A percentile compares a stretch with the other conserved stretches of the same genome.
Evolutionary conservation across 768 basidiomycete genomes (phyloP).

Genomic region (Lanmaoa pseudosensibilis): DNA sequence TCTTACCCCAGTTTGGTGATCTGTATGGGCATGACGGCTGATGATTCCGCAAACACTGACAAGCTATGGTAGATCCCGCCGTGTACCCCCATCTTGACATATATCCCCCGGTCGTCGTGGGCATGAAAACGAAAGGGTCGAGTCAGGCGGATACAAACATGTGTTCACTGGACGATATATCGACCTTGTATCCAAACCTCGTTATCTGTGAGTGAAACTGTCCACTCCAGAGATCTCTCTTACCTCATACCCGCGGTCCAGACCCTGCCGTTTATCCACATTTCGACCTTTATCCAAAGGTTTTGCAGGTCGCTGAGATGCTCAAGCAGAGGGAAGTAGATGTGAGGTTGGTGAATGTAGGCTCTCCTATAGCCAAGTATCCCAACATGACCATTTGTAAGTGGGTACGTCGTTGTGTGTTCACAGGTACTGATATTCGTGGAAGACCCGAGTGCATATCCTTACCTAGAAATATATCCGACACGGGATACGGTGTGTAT

Average conservation of each 20-base stretch:
- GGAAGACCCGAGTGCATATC: slow-evolving; percentile 42
- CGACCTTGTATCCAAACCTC: slow-evolving; percentile 13
- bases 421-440: slow-evolving; percentile 19
- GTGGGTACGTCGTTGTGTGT: background rate
- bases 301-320: slow-evolving; percentile 39
- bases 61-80: slow-evolving; percentile 32
- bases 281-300: slow-evolving; percentile 41
- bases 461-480: slow-evolving; percentile 44
- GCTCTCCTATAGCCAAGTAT: slow-evolving; percentile 18
- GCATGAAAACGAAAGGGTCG: background rate
- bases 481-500: slow-evolving; percentile 8
- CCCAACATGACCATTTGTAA: slow-evolving; percentile 32
- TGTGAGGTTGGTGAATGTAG: slow-evolving; percentile 4
- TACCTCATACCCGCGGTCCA: slow-evolving; percentile 12
- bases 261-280: slow-evolving; percentile 44
- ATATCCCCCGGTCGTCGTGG: slow-evolving; percentile 31
- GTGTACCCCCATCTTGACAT: slow-evolving; percentile 44
- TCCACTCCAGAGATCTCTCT: background rate
- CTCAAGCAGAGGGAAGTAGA: slow-evolving; percentile 49
- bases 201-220: slow-evolving; percentile 16
- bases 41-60: slow-evolving; percentile 7
- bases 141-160: background rate
- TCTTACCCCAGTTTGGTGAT: slow-evolving; percentile 38
- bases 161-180: background rate
- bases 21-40: slow-evolving; percentile 27